Base-by-base conservation (phyloP, 495 filamentous ascomycete species). In the Cercophora sp. region DNA sequence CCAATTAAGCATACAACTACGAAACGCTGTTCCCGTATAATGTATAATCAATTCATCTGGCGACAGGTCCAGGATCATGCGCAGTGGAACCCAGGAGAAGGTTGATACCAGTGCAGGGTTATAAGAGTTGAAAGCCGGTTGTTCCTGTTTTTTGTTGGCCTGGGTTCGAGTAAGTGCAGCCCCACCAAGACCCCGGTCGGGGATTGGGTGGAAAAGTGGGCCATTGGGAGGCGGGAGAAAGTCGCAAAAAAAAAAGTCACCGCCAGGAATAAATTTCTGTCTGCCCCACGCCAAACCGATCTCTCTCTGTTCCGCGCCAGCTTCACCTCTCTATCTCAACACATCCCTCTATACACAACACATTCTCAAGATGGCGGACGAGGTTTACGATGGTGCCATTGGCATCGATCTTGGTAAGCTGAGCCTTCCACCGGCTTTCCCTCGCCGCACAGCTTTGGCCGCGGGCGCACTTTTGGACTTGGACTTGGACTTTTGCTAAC, bases 311-410 rank as follows among this genome's bases (percentile, higher is more conserved):
- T 54, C 45, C 39, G 50, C 53, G 57, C 60, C 59, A 57, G 52
- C 57, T 55, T 65, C 65, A 59, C 39, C 57, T 48, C 57, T 44
- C 47, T 49, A 57, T 46, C 53, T 57, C 51, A 56, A 52, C 46
- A 43, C 24, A 23, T 42, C 56, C 41, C 41, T 51, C 26, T 49
- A 54, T 37, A 49, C 48, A 46, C 44, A 23, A 47, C 55, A 40
- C 50, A 46, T 51, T 37, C 34, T 60, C 62, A 60, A 46, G 43
- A 68, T 96, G 91, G 84, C 89, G 69, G 88, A 95, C 75, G 91
- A 95, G 84, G 87, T 92, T 61, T 98, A 96, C 77, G 93, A 96
- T 65, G 93, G 93, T 80, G 93, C 93, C 80, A 91, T 97, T 78
- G 93, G 93, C 82, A 98, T 98, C 75, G 93, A 98, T 85, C 84